Conservation (phyloP, 371 early-diverging fungal genomes). For the Blakeslea trispora region DNA sequence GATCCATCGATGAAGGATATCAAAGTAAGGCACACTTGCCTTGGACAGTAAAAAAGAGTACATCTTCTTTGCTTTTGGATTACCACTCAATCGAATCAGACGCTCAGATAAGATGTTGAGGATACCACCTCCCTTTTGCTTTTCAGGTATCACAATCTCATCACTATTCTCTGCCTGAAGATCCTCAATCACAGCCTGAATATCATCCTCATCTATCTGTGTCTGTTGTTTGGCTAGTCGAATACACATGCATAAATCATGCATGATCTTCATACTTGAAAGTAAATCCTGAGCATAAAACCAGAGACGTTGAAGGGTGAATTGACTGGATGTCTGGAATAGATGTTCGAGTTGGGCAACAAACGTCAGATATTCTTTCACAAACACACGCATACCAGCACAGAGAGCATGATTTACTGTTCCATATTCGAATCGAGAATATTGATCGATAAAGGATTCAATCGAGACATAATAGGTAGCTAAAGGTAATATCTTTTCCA, state of each 20-base stretch:
- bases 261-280: constrained; percentile 69
- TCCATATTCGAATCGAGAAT: constrained; percentile 80
- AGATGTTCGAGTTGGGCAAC: constrained; percentile 92
- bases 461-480: constrained; percentile 74
- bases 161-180: constrained; percentile 38
- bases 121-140: constrained; percentile 64
- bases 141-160: constrained; percentile 46
- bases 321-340: constrained; percentile 68
- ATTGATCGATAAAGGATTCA: constrained; percentile 71
- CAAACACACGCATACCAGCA: constrained; percentile 71
- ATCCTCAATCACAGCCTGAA: constrained; percentile 56
- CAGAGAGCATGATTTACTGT: constrained; percentile 89
- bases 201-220: constrained; percentile 31
- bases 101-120: constrained; percentile 65
- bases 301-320: constrained; percentile 90
- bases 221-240: constrained; percentile 17
- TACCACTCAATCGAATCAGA: constrained; percentile 68
- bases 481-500: constrained; percentile 74
- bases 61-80: constrained; percentile 72
- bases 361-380: constrained; percentile 82
- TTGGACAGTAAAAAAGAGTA: constrained; percentile 75
- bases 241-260: constrained; percentile 60
- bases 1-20: constrained; percentile 86
- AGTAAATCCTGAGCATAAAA: constrained; percentile 80
- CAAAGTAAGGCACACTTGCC: constrained; percentile 81